A percentile compares a stretch with the other conserved stretches of the same genome.
Conservation (phyloP, 345 rosid genomes). For the Populus davidiana region DNA sequence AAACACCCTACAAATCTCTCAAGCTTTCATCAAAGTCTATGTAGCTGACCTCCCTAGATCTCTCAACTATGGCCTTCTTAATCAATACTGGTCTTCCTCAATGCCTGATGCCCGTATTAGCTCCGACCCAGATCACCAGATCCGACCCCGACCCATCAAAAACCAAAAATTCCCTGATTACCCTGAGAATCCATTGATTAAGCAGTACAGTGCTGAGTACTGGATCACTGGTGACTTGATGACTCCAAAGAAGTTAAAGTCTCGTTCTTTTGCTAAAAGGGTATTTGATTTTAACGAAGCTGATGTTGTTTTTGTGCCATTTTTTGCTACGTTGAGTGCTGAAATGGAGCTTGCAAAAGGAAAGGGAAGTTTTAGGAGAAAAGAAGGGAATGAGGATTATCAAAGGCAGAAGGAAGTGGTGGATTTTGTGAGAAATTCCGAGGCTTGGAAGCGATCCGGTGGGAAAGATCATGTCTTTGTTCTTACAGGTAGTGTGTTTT, state of each 20-base stretch:
- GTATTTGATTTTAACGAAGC: conserved; percentile 51
- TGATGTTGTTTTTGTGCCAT: conserved; percentile 85
- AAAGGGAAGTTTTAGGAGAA: conserved; percentile 62
- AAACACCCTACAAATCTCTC: not conserved
- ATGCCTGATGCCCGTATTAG: conserved; percentile 65
- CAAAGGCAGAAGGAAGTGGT: conserved; percentile 66
- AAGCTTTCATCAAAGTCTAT: conserved; percentile 56
- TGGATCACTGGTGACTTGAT: conserved; percentile 91
- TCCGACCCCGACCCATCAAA: conserved; percentile 21
- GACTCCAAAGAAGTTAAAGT: conserved; percentile 47
- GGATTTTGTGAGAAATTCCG: conserved; percentile 53
- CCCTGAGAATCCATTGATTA: conserved; percentile 79
- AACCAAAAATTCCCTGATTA: conserved; percentile 46
- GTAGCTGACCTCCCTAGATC: conserved; percentile 84
- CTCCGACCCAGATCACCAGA: conserved; percentile 66
- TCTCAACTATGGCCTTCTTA: conserved; percentile 73
- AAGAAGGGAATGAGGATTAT: conserved; percentile 71
- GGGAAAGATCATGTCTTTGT: conserved; percentile 94
- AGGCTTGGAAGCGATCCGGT: conserved; percentile 74
- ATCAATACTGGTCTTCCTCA: conserved; percentile 60
- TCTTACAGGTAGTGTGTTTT: conserved; percentile 56
- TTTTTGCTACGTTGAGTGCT: conserved; percentile 81
- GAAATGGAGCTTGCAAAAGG: conserved; percentile 87
- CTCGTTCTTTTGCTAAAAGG: conserved; percentile 59
- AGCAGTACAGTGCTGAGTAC: conserved; percentile 96